These are phyloP conservation scores for Jatropha multifida DNA, from an alignment of 441 rosid genomes.

Conservation along the genomic window DNA sequence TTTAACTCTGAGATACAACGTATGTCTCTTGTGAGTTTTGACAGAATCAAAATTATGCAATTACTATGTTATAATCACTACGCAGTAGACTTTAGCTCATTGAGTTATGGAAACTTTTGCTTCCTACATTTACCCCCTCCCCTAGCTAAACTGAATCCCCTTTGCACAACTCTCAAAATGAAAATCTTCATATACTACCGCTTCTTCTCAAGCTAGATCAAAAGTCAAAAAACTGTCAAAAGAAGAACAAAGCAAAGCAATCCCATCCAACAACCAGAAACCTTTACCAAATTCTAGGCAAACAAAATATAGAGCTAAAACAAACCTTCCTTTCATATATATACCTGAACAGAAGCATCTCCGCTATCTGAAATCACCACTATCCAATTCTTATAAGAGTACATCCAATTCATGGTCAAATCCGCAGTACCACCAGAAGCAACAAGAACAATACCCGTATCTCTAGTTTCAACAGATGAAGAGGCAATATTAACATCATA, in stretches of 20 bases:
- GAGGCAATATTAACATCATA: conserved; percentile 42
- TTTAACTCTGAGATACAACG: not conserved
- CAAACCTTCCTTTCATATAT: not conserved
- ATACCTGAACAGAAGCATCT: conserved; percentile 66
- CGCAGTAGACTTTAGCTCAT: not conserved
- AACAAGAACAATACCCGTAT: conserved; percentile 47
- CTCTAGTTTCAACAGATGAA: conserved; percentile 52
- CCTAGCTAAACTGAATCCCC: not conserved
- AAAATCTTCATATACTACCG: not conserved
- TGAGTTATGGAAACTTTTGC: not conserved
- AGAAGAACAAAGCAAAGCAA: not conserved
- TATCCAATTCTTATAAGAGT: conserved; percentile 55
- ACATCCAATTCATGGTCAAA: conserved; percentile 74
- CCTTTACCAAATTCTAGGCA: not conserved
- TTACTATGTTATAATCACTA: not conserved
- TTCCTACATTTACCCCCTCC: not conserved
- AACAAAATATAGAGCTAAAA: not conserved
- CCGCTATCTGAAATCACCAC: conserved; percentile 61
- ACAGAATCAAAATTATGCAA: not conserved
- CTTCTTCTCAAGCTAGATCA: conserved; percentile 6
- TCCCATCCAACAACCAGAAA: not conserved
- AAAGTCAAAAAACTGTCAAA: not conserved
- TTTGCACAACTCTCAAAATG: not conserved
- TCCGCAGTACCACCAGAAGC: conserved; percentile 63
- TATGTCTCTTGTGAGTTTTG: not conserved